These are phyloP conservation scores for Backusella luteola DNA, from an alignment of 192 early-diverging fungal genomes.

Conservation along the genomic window DNA sequence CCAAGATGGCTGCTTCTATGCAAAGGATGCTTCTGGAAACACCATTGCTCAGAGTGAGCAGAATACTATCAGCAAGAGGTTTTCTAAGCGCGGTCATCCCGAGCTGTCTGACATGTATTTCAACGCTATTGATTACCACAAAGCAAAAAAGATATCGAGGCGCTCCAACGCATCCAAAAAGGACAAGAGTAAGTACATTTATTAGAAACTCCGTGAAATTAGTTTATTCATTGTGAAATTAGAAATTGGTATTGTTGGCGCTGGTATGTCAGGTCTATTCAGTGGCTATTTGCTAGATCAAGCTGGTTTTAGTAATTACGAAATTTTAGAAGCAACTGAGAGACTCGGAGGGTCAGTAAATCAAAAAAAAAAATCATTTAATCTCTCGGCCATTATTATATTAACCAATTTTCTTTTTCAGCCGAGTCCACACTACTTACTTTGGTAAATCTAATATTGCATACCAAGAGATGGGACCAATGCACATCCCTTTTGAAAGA, in stretches of 20 bases:
- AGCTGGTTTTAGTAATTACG: slow-evolving; percentile 26
- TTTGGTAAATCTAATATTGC: slow-evolving; percentile 21
- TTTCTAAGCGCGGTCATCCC: slow-evolving; percentile 17
- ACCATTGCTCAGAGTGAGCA: slow-evolving; percentile 13
- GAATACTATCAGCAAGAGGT: not conserved
- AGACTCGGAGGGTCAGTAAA: slow-evolving; percentile 24
- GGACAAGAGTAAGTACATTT: slow-evolving; percentile 20
- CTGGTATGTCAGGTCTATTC: slow-evolving; percentile 32
- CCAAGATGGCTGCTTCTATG: not conserved
- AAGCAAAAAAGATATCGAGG: slow-evolving; percentile 2
- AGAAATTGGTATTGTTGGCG: slow-evolving; percentile 34
- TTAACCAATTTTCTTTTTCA: too few species aligned
- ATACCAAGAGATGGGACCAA: slow-evolving; percentile 24
- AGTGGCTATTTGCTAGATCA: slow-evolving; percentile 20
- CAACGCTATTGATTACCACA: slow-evolving; percentile 20
- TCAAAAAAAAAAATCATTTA: too few species aligned
- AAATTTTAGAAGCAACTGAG: slow-evolving; percentile 29
- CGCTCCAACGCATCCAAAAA: not conserved
- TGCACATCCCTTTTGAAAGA: not conserved
- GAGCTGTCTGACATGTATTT: slow-evolving; percentile 20
- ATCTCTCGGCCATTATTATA: too few species aligned
- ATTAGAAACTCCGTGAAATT: not conserved
- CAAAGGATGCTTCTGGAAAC: not conserved
- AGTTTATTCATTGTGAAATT: not conserved
- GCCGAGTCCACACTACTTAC: slow-evolving; percentile 31